Evolutionary conservation across 495 filamentous ascomycete genomes (phyloP).

Genomic region (Astrothelium subdiscretum): DNA sequence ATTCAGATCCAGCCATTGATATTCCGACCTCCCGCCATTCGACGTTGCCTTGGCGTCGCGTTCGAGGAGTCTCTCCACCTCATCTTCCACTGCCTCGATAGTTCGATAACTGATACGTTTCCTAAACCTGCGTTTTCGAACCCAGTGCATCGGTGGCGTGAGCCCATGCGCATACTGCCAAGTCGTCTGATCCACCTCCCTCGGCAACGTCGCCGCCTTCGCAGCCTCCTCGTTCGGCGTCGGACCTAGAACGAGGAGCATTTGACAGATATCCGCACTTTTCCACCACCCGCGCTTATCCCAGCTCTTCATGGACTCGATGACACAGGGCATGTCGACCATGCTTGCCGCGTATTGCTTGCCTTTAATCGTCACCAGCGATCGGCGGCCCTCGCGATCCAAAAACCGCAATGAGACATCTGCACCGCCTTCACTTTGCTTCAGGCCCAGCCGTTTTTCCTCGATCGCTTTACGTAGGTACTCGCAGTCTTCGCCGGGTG

Average conservation of each 20-base stretch:
- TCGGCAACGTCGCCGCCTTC: conserved; percentile 50
- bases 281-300: conserved; percentile 88
- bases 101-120: conserved; percentile 70
- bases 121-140: conserved; percentile 73
- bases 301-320: conserved; percentile 95
- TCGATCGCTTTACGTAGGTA: conserved; percentile 59
- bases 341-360: conserved; percentile 66
- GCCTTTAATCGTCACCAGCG: conserved; percentile 54
- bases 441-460: conserved; percentile 59
- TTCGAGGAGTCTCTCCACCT: conserved; percentile 63
- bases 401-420: conserved; percentile 72
- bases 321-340: conserved; percentile 81
- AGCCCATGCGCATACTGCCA: conserved; percentile 84
- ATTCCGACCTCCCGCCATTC: conserved; percentile 37
- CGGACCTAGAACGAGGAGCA: conserved; percentile 69
- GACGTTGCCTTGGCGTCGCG: conserved; percentile 47
- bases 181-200: conserved; percentile 47
- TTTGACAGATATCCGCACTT: conserved; percentile 86
- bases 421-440: conserved; percentile 46
- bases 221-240: conserved; percentile 66
- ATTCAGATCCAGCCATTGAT: conserved; percentile 54
- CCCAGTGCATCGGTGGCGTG: conserved; percentile 81
- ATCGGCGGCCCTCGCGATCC: conserved; percentile 59
- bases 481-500: conserved; percentile 73
- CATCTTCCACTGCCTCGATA: conserved; percentile 78